Evolutionary conservation across 2,329 filamentous ascomycete genomes (phyloP), one percentile per base, ranked within the genome.

Genomic region (Verticillium albo-atrum): DNA sequence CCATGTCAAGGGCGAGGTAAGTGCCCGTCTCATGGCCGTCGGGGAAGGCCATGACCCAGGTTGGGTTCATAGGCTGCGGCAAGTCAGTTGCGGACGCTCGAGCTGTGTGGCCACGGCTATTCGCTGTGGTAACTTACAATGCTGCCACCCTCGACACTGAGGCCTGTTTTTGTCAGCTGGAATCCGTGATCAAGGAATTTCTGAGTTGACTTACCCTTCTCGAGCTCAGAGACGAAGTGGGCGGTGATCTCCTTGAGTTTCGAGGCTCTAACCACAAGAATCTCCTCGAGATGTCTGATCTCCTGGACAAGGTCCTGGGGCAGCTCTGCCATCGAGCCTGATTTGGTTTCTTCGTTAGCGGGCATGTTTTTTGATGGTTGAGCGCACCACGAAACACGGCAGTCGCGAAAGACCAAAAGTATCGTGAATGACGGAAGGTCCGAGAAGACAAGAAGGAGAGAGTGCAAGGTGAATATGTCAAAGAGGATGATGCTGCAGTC

Each of bases 21-120:
- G 89, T 95, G 62, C 94, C 94, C 9, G 87, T 90, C 75, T 97
- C 94, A 65, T 93, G 76, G 65, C 94, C 94, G 71, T 89, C 89
- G 25, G 94, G 94, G 74, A 92, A 92, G 54, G 85, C 85, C 87
- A 96, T 92, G 64, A 96, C 92, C 94, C 94, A 97, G 59, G 93
- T 96, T 61, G 94, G 90, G 78, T 97, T 97, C 94, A 98, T 97
- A 61, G 94, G 93, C 91, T 96, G 67, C n/a, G 12, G 9, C 27
- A 47, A n/a, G 20, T 26, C 20, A 12, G 42, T 23, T 7, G n/a
- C n/a, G 42, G 9, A 12, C 17, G 4, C 35, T 17, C n/a, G 20
- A n/a, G n/a, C n/a, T n/a, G n/a, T n/a, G n/a, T n/a, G 32, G 42
- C 6, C 20, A 4, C 3, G 9, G 3, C 42, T 12, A 3, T 47